Conservation (phyloP, 768 basidiomycete species). For the Hydnomerulius pinastri region DNA sequence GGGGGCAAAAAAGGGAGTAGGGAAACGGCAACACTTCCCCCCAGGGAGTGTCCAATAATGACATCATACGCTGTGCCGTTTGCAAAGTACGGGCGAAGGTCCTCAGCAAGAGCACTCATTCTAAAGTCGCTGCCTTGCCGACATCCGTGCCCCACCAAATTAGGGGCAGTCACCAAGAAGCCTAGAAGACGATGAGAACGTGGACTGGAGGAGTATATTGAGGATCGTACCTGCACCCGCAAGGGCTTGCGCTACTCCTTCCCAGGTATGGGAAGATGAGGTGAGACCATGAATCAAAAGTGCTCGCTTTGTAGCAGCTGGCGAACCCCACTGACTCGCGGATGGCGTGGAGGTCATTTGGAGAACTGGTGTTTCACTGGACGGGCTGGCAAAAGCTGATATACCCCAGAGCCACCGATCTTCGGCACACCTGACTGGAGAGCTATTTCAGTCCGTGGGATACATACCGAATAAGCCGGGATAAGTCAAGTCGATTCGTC, state of each 20-base stretch:
- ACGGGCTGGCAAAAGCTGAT: too few species aligned
- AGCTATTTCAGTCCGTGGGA: too few species aligned
- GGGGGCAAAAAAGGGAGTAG: conserved; percentile 13
- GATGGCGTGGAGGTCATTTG: conserved; percentile 23
- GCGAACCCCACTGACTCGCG: conserved; percentile 22
- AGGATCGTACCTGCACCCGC: conserved; percentile 12
- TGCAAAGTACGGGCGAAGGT: conserved; percentile 20
- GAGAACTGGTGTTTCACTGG: too few species aligned
- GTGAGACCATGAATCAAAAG: conserved; percentile 28
- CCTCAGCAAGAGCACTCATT: conserved; percentile 10
- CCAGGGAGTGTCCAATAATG: conserved; percentile 23
- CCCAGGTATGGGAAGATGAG: conserved; percentile 22
- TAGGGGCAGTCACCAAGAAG: conserved; percentile 25
- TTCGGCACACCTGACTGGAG: too few species aligned
- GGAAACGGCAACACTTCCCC: not conserved
- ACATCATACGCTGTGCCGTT: conserved; percentile 9
- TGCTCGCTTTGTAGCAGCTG: conserved; percentile 22
- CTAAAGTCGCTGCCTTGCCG: conserved; percentile 14
- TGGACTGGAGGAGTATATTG: not conserved
- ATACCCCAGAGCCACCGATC: too few species aligned
- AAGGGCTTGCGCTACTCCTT: conserved; percentile 15
- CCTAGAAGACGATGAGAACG: conserved; percentile 12
- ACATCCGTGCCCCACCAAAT: conserved; percentile 18
- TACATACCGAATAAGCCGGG: too few species aligned
- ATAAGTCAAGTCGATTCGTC: too few species aligned